Conservation (phyloP, 768 basidiomycete species). For the Boletus rufocinnamomeus region DNA sequence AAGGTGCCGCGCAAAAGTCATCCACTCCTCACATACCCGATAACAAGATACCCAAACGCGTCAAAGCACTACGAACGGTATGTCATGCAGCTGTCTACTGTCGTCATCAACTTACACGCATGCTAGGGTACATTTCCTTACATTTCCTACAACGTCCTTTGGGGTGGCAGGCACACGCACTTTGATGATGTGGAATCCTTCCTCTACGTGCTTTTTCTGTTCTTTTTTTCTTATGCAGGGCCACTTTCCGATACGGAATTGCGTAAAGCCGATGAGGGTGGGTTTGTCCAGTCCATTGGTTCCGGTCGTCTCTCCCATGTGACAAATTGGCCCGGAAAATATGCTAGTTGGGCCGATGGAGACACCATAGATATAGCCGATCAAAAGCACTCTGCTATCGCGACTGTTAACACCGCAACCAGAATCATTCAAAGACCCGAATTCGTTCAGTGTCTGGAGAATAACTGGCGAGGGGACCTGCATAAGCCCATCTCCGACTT, state of each 20-base stretch:
- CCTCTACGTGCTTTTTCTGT: slow-evolving; percentile 18
- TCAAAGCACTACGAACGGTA: background rate
- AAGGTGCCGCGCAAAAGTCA: background rate
- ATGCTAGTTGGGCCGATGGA: background rate
- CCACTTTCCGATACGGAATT: background rate
- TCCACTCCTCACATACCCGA: background rate
- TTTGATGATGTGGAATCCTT: slow-evolving; percentile 21
- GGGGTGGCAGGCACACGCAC: slow-evolving; percentile 2
- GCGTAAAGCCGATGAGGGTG: background rate
- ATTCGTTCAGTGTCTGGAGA: background rate
- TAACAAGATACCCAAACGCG: background rate
- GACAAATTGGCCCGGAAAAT: slow-evolving; percentile 3
- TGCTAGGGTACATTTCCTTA: slow-evolving; percentile 1
- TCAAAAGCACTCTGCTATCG: no score
- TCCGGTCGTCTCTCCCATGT: background rate
- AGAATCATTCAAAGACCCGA: background rate
- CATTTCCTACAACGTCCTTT: background rate
- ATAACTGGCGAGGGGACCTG: background rate
- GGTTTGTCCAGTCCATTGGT: slow-evolving; percentile 3
- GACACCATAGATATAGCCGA: no score
- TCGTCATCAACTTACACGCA: background rate
- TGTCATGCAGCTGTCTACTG: no score
- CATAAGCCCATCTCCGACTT: background rate
- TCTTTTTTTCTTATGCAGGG: slow-evolving; percentile 8
- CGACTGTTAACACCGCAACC: no score